Conservation (phyloP, 1,284 basidiomycete species). For the Singerocomus inundabilis region DNA sequence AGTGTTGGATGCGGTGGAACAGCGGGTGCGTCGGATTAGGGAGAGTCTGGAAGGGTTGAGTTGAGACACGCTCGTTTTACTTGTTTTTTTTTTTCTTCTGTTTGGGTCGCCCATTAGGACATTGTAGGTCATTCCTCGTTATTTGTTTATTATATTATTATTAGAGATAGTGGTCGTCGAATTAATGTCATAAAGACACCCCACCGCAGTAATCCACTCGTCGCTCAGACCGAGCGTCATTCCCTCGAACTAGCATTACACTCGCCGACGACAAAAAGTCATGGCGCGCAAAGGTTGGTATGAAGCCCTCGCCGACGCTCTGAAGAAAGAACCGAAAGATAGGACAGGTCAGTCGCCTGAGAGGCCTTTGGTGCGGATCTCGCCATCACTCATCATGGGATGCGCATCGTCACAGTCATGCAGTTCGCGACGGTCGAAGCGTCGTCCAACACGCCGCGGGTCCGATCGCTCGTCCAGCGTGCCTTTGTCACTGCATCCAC, state of each 20-base stretch:
- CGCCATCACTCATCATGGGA: background rate
- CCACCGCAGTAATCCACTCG: too few relatives aligned
- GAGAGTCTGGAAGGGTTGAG: constrained; percentile 29
- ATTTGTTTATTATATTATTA: background rate
- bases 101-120: background rate
- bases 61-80: constrained; percentile 8
- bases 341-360: constrained; percentile 11
- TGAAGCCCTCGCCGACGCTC: constrained; percentile 43
- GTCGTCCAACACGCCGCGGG: constrained; percentile 42
- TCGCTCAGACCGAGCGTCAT: too few relatives aligned
- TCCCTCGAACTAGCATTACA: too few relatives aligned
- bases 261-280: background rate
- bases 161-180: too few relatives aligned
- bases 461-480: constrained; percentile 61
- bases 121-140: background rate
- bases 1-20: constrained; percentile 58
- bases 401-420: constrained; percentile 40
- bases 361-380: background rate
- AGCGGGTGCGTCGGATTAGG: constrained; percentile 47
- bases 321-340: constrained; percentile 42
- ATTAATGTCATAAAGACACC: too few relatives aligned
- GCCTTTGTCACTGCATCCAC: constrained; percentile 44
- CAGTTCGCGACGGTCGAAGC: constrained; percentile 60
- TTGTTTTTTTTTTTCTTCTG: background rate
- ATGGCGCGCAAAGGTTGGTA: constrained; percentile 43